Evolutionary conservation across 352 stramenopile species (phyloP), one percentile per base, ranked within the genome.

Genomic region (Blastocystis sp.): DNA sequence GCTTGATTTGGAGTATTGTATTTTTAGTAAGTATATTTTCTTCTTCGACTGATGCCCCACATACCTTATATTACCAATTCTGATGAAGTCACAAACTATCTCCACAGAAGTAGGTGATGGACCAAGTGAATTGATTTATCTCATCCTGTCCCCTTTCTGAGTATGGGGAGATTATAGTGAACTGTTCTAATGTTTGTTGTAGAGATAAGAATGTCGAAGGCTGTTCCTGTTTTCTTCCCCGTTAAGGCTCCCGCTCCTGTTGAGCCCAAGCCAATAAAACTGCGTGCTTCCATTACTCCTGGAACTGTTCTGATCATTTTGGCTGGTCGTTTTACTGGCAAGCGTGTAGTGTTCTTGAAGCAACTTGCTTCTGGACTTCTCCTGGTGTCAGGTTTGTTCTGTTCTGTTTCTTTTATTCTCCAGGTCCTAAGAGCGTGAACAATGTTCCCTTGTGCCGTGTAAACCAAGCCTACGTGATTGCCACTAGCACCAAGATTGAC

Each of bases 401-500:
- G 34, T 63, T 9, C 18, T 20, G 9, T 20, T 24, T 34, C 3
- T 16, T 24, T 65, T 8, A 63, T 3, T 43, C 7, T 65, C 16
- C 79, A 97, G 97, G 97, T 91, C 97, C 97, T 39, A 99, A 98
- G 95, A 97, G 98, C 93, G 94, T 99, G 76, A 99, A 99, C 94
- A 97, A 96, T 90, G 96, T 99, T 34, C 97, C 97, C 34, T 92
- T 99, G 75, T 94, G 96, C 90, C 96, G 97, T 88, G 96, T 99
- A 69, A 99, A 98, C 93, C 96, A 98, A 93, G 93, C 95, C 62
- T 99, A 98, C 92, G 96, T 98, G 55, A 99, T 99, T 91, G 97
- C 95, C 87, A 99, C 97, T 69, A 98, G 94, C 55, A 98, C 96
- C 90, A 98, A 97, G 93, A 92, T 99, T 0, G 94, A 98, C 93